These are phyloP conservation scores for Coemansia sp. DNA, from an alignment of 192 early-diverging fungal species.

Conservation along the genomic window DNA sequence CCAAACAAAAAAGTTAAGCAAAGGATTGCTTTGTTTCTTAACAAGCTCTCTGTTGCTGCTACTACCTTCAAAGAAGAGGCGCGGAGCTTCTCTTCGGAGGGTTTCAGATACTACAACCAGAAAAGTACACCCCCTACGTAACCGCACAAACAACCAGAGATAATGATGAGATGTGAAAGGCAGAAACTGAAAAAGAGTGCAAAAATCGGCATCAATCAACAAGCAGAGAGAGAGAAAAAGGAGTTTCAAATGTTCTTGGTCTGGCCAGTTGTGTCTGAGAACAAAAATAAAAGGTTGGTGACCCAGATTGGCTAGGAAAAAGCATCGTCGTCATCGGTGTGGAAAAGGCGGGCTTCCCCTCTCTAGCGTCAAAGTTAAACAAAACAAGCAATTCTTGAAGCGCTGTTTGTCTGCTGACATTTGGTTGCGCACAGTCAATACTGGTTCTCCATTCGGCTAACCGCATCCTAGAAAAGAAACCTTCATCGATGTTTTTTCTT, in stretches of 20 bases:
- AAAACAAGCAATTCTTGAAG: neutral
- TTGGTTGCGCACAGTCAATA: neutral
- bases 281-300: neutral
- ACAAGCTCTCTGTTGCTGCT: neutral
- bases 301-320: neutral
- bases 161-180: neutral
- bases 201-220: neutral
- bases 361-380: neutral
- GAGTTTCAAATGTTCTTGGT: slow-evolving; percentile 1
- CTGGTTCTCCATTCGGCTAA: neutral
- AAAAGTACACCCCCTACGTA: neutral
- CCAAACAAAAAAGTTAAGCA: neutral
- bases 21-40: neutral
- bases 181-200: neutral
- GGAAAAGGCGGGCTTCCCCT: neutral
- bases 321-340: neutral
- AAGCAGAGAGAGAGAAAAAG: neutral
- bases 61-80: slow-evolving; percentile 7
- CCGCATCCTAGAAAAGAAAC: neutral
- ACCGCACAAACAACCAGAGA: neutral
- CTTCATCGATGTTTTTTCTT: neutral
- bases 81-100: neutral
- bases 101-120: neutral
- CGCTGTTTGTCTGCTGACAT: neutral
- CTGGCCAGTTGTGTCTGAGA: too few species aligned